Conservation (phyloP, 345 rosid species). For the Aurinia saxatilis region DNA sequence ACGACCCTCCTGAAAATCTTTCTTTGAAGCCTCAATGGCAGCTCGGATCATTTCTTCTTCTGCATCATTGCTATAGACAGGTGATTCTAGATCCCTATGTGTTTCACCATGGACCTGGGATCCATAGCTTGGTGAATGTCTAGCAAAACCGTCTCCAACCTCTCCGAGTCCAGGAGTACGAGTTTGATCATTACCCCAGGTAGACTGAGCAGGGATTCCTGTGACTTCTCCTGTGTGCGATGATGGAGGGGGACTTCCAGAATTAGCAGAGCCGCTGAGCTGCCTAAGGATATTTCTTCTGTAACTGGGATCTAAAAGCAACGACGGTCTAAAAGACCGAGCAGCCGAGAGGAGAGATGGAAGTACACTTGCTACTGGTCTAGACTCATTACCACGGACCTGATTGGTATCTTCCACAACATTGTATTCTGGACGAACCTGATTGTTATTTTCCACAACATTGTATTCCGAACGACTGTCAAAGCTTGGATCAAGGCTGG, state of each 20-base stretch:
- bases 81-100: conserved; percentile 23
- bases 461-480: conserved; percentile 30
- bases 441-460: conserved; percentile 28
- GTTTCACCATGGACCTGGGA: conserved; percentile 29
- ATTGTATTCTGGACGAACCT: conserved; percentile 30
- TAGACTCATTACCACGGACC: conserved; percentile 21
- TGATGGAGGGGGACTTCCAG: conserved; percentile 21
- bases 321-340: conserved; percentile 66
- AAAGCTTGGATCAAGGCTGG: conserved; percentile 38
- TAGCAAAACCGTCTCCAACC: conserved; percentile 16
- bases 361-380: conserved; percentile 35
- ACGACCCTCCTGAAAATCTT: conserved; percentile 36
- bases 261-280: conserved; percentile 38
- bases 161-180: conserved; percentile 38
- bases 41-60: conserved; percentile 72
- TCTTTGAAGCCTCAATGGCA: conserved; percentile 78
- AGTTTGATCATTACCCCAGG: conserved; percentile 31
- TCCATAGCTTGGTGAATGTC: conserved; percentile 26
- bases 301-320: conserved; percentile 61
- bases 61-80: conserved; percentile 28
- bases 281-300: conserved; percentile 56
- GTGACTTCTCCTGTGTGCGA: conserved; percentile 32
- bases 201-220: conserved; percentile 29
- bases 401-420: conserved; percentile 29
- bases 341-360: conserved; percentile 56